Base-by-base conservation (phyloP, 164 flowering plant genomes). In the Macadamia integrifolia region DNA sequence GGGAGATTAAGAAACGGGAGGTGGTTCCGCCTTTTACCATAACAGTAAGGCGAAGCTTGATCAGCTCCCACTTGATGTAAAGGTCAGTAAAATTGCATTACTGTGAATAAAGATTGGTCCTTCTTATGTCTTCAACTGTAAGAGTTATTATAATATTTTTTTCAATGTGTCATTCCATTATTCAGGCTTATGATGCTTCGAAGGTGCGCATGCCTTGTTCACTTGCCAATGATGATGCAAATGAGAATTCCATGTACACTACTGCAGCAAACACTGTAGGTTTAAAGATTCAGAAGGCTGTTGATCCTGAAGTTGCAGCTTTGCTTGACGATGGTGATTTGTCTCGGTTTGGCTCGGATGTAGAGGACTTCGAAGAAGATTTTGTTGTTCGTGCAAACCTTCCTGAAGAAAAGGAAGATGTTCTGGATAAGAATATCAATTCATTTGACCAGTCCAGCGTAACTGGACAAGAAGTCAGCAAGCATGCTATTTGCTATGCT, bases 311-410 rank as follows among this genome's bases (percentile, higher is more conserved):
- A 65, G 80, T 93, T 14, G 81, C 80, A 48, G 90, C 89, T 6
- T 69, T 93, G 77, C 95, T 93, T 61, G 88, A 88, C 66, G 92
- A 88, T 23, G 70, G 72, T 74, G 84, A 91, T 71, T 58, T 76
- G 31, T 87, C 91, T 2, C 79, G 81, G 67, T 86, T 85, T 80
- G 90, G 84, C 14, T 94, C 97, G 6, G 97, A 88, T 80, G 80
- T 76, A 49, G 98, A 94, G 76, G 97, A 90, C 52, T 80, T 94
- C 79, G 98, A 94, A 71, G 99, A 94, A 75, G 94, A 92, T 82
- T 94, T 94, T 78, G 86, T 94, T 44, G 72, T 88, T 49, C 79
- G 66, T 61, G 97, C 97, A 11, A 94, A 92, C 76, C 62, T 77
- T 67, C 73, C 71, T 1, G 88, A 80, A 35, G 88, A 72, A 70